phyloP scores from a whole-genome alignment of 2,329 filamentous ascomycete genomes.

The Fusarium sp. region DNA sequence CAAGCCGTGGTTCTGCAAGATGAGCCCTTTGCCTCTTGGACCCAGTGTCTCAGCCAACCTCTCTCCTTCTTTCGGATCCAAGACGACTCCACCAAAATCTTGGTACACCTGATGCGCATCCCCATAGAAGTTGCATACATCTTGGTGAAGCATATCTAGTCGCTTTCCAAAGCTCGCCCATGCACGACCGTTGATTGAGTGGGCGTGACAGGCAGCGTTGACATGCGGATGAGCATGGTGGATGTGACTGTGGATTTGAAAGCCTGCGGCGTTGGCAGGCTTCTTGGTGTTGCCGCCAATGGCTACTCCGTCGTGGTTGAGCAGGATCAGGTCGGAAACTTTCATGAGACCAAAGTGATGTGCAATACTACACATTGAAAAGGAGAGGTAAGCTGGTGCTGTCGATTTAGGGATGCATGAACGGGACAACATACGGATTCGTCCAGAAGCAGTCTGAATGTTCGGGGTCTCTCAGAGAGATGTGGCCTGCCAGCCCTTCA shows the following conservation, averaged over 20 bases:
- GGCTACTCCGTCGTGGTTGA: neutral
- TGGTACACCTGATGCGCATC: constrained; percentile 64
- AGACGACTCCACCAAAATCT: constrained; percentile 54
- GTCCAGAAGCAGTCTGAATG: constrained; percentile 71
- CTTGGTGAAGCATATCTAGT: constrained; percentile 75
- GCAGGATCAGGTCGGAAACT: neutral
- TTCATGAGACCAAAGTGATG: neutral
- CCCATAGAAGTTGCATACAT: constrained; percentile 69
- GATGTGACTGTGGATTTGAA: neutral
- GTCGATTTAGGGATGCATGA: neutral
- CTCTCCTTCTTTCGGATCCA: neutral
- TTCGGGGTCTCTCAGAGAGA: constrained; percentile 71
- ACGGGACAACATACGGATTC: constrained; percentile 61
- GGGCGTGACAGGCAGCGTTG: constrained; percentile 71
- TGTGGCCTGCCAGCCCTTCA: constrained; percentile 59
- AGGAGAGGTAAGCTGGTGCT: neutral
- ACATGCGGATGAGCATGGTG: neutral
- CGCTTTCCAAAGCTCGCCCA: constrained; percentile 70
- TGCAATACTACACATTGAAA: neutral
- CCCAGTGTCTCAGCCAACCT: constrained; percentile 62
- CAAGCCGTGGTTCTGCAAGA: constrained; percentile 75
- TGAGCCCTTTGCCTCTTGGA: constrained; percentile 62
- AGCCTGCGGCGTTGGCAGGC: neutral
- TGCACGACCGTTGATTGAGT: constrained; percentile 70
- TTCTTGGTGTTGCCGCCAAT: neutral